phyloP scores from a whole-genome alignment of 176 grass and related monocot genomes.

The Dendrocalamus sinicus region DNA sequence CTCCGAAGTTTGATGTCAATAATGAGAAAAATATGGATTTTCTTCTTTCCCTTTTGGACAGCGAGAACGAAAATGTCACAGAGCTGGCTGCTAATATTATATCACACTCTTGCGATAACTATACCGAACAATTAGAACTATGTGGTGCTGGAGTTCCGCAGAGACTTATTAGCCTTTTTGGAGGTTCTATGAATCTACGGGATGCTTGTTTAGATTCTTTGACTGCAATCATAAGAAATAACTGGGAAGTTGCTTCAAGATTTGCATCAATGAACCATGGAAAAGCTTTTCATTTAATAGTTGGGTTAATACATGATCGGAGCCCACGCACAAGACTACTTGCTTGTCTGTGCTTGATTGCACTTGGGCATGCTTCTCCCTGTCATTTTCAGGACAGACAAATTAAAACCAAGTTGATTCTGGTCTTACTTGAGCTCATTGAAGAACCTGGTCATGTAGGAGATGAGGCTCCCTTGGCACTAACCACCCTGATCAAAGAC shows the following conservation, averaged over 20 bases:
- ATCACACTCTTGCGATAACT: conserved; percentile 78
- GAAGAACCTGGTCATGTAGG: conserved; percentile 83
- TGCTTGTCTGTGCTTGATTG: conserved; percentile 89
- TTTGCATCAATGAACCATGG: conserved; percentile 79
- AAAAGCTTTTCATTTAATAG: conserved; percentile 74
- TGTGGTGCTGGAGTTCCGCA: conserved; percentile 76
- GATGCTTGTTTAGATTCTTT: conserved; percentile 87
- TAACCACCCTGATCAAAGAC: conserved; percentile 81
- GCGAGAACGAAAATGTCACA: conserved; percentile 88
- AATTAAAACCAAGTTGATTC: conserved; percentile 88
- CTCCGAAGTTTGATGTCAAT: conserved; percentile 83
- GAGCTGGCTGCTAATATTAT: conserved; percentile 92
- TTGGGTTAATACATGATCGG: conserved; percentile 78
- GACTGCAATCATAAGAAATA: conserved; percentile 80
- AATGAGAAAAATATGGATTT: conserved; percentile 86
- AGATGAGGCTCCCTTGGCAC: conserved; percentile 88
- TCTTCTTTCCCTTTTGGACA: conserved; percentile 87
- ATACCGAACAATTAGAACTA: conserved; percentile 75
- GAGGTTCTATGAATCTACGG: conserved; percentile 79
- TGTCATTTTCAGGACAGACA: conserved; percentile 74
- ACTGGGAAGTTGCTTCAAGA: conserved; percentile 71
- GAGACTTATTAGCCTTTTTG: conserved; percentile 80
- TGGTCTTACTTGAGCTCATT: conserved; percentile 85
- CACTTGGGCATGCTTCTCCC: conserved; percentile 69
- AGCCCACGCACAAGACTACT: conserved; percentile 86